Conservation (phyloP, 108 stramenopile species). For the Skeletonema grethae region DNA sequence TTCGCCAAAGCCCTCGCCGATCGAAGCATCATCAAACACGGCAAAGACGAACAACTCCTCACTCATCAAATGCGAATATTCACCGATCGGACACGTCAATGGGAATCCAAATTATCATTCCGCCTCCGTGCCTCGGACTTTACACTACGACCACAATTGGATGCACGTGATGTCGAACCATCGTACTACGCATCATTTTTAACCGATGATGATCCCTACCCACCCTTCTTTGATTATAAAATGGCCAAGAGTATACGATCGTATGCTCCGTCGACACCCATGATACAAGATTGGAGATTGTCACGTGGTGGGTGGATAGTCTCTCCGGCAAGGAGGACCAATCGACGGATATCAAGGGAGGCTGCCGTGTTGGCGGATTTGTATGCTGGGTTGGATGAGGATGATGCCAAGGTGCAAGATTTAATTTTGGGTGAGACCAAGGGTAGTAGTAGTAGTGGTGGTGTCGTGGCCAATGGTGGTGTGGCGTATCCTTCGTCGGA, state of each 20-base stretch:
- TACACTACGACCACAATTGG: slow-evolving; percentile 50
- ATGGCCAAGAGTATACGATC: slow-evolving; percentile 38
- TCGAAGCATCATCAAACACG: slow-evolving; percentile 39
- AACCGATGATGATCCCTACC: slow-evolving; percentile 29
- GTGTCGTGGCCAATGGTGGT: slow-evolving; percentile 15
- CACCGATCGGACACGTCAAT: slow-evolving; percentile 71
- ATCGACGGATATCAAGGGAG: slow-evolving; percentile 26
- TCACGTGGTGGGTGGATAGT: slow-evolving; percentile 6
- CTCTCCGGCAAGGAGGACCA: slow-evolving; percentile 8
- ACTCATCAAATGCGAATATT: slow-evolving; percentile 59
- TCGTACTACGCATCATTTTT: slow-evolving; percentile 50
- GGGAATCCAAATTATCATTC: slow-evolving; percentile 69
- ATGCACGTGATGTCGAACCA: slow-evolving; percentile 60
- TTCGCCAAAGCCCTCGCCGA: slow-evolving; percentile 55
- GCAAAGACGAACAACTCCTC: slow-evolving; percentile 45
- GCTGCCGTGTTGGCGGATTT: slow-evolving; percentile 49
- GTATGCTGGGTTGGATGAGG: slow-evolving; percentile 45
- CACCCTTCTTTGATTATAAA: slow-evolving; percentile 43
- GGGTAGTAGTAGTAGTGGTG: background rate
- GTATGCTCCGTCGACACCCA: slow-evolving; percentile 64
- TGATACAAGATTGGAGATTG: slow-evolving; percentile 51
- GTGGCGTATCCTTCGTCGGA: slow-evolving; percentile 22
- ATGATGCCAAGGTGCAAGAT: slow-evolving; percentile 48
- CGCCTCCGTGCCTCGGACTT: slow-evolving; percentile 43
- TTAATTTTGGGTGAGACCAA: slow-evolving; percentile 28